Base-by-base conservation (phyloP, 2,329 filamentous ascomycete species). In the Colletotrichum trifolii region DNA sequence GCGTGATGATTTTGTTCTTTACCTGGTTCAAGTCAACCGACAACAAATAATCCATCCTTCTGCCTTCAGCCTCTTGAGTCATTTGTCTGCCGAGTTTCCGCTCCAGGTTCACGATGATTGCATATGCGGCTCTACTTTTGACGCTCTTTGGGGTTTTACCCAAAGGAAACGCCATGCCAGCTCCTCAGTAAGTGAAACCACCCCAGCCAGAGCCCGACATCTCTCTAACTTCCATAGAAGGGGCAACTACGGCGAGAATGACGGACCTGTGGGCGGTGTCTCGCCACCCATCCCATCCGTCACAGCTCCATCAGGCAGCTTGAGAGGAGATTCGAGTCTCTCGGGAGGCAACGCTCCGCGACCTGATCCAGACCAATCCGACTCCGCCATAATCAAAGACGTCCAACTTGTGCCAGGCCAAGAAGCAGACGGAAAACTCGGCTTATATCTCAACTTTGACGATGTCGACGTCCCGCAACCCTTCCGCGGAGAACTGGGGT, bases 391-490 rank as follows among this genome's bases (percentile, higher is more conserved):
- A 1, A 79, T 83, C 0, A 47, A 71, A 2, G 64, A 80, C 40
- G 75, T 78, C 0, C 67, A 81, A 42, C 77, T 83, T 9, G 82
- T 84, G 9, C 73, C 77, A 0, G 85, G 83, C 0, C 86, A 89
- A 69, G 80, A 80, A 1, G 81, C 82, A 0, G 78, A 84, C 52
- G 75, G 78, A 0, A 74, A 83, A 9, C 75, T 86, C 12, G 87
- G 86, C 0, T 70, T 81, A 2, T 85, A 82, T 60, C 78, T 89
- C 1, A 79, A 88, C 72, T 86, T 89, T 68, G 78, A 82, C 54
- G 75, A 80, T 57, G 79, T 81, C 35, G 75, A 83, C 4, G 79
- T 80, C 40, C 85, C 86, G 0, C 83, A 88, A 71, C 86, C 86
- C 1, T 82, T 87, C 47, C 81, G 86, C 7, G 86, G 86, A 4